Percentiles rank a stretch among this genome's conserved stretches.
Evolutionary conservation across 495 filamentous ascomycete genomes (phyloP).

Genomic region (Massariosphaeria phaeospora): DNA sequence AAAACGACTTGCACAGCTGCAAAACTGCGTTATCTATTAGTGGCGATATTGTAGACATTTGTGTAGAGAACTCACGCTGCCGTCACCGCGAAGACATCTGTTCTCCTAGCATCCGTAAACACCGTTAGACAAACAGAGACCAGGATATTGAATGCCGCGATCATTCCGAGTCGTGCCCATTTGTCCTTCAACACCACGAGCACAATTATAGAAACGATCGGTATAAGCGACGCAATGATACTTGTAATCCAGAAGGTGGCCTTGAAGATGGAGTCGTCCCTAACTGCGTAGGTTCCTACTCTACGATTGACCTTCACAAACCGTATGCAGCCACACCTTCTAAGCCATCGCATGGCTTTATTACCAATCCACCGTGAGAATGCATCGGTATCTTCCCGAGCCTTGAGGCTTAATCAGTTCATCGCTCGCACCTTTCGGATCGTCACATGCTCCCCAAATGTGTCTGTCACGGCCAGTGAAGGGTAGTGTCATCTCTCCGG

Average conservation of each 20-base stretch:
- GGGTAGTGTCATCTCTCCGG: not conserved
- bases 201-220: not conserved
- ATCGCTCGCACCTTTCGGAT: not conserved
- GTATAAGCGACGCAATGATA: conserved; percentile 5
- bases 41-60: no score
- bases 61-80: conserved; percentile 14
- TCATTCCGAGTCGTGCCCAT: not conserved
- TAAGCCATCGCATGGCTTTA: not conserved
- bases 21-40: no score
- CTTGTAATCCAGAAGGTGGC: conserved; percentile 10
- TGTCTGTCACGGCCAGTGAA: not conserved
- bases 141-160: not conserved
- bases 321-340: not conserved
- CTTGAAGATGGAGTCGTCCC: not conserved
- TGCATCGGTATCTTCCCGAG: conserved; percentile 1
- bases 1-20: no score
- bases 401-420: not conserved
- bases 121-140: not conserved
- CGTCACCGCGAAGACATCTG: conserved; percentile 1
- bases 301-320: not conserved
- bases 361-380: not conserved
- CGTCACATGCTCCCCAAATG: not conserved
- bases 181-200: conserved; percentile 1
- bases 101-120: conserved; percentile 4
- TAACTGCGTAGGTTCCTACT: not conserved